Conservation (phyloP, 106 monocot genomes). For the Hemerocallis citrina region DNA sequence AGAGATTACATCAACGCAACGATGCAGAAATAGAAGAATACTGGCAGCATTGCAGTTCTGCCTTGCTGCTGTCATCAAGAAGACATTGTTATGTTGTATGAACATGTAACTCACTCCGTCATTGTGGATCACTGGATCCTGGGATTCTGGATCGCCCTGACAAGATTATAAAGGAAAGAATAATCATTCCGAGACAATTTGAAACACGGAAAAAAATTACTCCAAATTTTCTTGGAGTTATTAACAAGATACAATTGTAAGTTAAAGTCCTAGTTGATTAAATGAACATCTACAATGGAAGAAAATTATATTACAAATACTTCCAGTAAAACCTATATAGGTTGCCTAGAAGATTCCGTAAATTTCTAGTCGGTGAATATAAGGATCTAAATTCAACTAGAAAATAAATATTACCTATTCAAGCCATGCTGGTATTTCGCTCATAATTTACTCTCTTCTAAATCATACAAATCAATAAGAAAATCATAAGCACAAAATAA, state of each 20-base stretch:
- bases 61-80: conserved; percentile 75
- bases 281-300: too few species aligned
- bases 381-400: not conserved
- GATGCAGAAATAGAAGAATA: conserved; percentile 83
- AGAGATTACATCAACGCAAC: conserved; percentile 57
- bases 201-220: too few species aligned
- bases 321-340: too few species aligned
- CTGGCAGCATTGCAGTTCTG: conserved; percentile 95
- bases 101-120: conserved; percentile 95
- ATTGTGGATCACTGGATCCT: conserved; percentile 75
- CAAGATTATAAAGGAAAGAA: not conserved
- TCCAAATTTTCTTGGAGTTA: too few species aligned
- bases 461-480: too few species aligned
- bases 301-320: too few species aligned
- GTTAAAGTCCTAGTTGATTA: too few species aligned
- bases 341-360: not conserved
- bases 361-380: not conserved
- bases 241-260: too few species aligned
- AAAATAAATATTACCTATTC: not conserved
- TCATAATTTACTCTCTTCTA: too few species aligned
- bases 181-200: too few species aligned
- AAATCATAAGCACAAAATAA: too few species aligned
- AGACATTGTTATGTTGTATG: conserved; percentile 93
- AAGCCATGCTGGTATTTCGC: not conserved
- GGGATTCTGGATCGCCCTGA: conserved; percentile 76